Conservation (phyloP, 2,329 filamentous ascomycete species). For the Colletotrichum salicis region DNA sequence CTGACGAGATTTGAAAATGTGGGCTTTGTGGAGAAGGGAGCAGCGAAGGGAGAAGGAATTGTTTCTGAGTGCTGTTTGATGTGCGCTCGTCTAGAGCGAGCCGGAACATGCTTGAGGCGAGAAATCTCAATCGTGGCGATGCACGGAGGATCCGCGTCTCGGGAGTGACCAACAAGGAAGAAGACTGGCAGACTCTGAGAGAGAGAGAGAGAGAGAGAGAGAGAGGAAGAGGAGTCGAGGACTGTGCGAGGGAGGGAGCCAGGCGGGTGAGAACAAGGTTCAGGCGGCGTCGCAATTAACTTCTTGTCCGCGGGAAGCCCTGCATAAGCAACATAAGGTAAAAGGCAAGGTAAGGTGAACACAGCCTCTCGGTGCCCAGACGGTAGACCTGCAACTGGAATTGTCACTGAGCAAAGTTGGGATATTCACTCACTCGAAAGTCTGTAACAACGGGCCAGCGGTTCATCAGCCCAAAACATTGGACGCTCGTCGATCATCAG, state of each 20-base stretch:
- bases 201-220: background rate
- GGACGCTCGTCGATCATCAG: conserved; percentile 16
- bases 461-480: conserved; percentile 18
- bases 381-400: conserved; percentile 15
- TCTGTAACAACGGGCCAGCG: conserved; percentile 23
- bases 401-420: conserved; percentile 16
- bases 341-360: background rate
- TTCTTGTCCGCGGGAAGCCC: conserved; percentile 18
- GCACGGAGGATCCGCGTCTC: conserved; percentile 27
- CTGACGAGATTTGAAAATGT: conserved; percentile 16
- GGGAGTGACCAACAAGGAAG: background rate
- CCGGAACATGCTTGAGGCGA: conserved; percentile 13
- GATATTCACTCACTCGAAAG: conserved; percentile 11
- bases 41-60: background rate
- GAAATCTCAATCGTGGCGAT: conserved; percentile 30
- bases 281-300: conserved; percentile 9
- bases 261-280: conserved; percentile 6
- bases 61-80: conserved; percentile 34
- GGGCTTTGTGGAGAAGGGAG: background rate
- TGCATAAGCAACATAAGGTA: background rate
- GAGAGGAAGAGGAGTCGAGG: background rate
- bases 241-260: conserved; percentile 4
- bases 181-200: too few relatives aligned
- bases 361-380: conserved; percentile 31
- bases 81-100: conserved; percentile 28